phyloP scores from a whole-genome alignment of 1,139 yeast species.

The Schizosaccharomyces versatilis region DNA sequence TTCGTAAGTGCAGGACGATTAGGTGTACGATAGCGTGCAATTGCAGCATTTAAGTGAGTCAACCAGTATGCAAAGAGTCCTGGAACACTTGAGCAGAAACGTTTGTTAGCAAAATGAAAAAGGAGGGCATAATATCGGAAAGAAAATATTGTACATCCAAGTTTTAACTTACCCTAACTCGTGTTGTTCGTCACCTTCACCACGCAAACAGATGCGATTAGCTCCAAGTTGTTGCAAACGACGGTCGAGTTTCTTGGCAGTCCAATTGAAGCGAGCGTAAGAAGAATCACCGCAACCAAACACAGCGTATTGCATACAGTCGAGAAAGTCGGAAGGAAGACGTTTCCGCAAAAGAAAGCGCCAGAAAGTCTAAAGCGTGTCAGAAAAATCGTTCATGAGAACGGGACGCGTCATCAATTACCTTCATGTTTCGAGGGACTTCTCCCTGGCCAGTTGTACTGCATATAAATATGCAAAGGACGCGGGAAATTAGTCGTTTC shows the following conservation, averaged over 20 bases:
- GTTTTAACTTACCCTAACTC: neutral
- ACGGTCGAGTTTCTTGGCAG: conserved; percentile 57
- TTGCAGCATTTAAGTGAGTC: neutral
- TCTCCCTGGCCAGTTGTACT: conserved; percentile 96
- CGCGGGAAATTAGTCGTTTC: conserved; percentile 28
- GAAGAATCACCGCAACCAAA: conserved; percentile 94
- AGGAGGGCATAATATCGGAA: neutral
- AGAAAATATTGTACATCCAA: too few species aligned
- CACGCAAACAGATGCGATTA: conserved; percentile 40
- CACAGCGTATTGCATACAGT: conserved; percentile 41
- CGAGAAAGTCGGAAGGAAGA: conserved; percentile 35
- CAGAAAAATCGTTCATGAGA: neutral
- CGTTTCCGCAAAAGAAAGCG: conserved; percentile 43
- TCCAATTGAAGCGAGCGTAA: conserved; percentile 52
- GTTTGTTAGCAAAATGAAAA: too few species aligned
- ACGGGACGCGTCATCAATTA: neutral
- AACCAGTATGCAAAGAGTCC: neutral
- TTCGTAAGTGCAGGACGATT: neutral
- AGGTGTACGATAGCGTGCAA: neutral
- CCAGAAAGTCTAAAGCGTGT: conserved; percentile 37
- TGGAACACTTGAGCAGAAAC: neutral
- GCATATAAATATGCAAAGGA: conserved; percentile 41
- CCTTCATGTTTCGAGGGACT: conserved; percentile 50
- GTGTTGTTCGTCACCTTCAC: conserved; percentile 59
- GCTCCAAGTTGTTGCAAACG: conserved; percentile 71